Evolutionary conservation across 129 eudicot genomes (phyloP), one percentile per base, ranked within the genome.

Genomic region (Flaveria linearis): DNA sequence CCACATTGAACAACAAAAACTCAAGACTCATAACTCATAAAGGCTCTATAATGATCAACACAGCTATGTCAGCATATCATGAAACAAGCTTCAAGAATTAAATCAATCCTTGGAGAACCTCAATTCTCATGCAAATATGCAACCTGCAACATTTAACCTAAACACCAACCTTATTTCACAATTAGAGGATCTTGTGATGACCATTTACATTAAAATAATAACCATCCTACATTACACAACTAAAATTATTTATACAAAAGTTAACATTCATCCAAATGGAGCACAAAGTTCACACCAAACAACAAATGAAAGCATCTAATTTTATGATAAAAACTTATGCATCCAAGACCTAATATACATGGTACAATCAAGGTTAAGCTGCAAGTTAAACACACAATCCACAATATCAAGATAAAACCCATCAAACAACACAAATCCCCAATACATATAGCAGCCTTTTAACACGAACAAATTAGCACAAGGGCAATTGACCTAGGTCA

Each of bases 351-450:
- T 33, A 55, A 55, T 9, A 52, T 15, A 30, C 2, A 71, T 25
- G 45, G 18, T 23, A 69, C 28, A 69, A 69, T 46, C 73, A 51
- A 71, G 26, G 9, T 71, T 50, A 71, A 26, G 3, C 63, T 50
- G n/a, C 47, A 49, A 71, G 33, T 14, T 20, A 62, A 63, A 46
- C 79, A 74, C 9, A 46, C 16, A 20, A 65, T 46, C 26, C 61
- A 47, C 17, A n/a, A 47, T 47, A n/a, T n/a, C 13, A 75, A 2
- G 18, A 46, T 30, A 28, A 28, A 28, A n/a, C 33, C 5, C 45
- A 28, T 75, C 79, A 75, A 75, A 62, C 50, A 43, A 60, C 45
- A 62, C 49, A 75, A 75, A 62, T 62, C 71, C 60, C 36, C 47
- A 46, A 75, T 47, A 13, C 45, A 63, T 9, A 63, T 4, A 33